Conservation (phyloP, 176 grass and related monocot genomes). For the Musa acuminata region DNA sequence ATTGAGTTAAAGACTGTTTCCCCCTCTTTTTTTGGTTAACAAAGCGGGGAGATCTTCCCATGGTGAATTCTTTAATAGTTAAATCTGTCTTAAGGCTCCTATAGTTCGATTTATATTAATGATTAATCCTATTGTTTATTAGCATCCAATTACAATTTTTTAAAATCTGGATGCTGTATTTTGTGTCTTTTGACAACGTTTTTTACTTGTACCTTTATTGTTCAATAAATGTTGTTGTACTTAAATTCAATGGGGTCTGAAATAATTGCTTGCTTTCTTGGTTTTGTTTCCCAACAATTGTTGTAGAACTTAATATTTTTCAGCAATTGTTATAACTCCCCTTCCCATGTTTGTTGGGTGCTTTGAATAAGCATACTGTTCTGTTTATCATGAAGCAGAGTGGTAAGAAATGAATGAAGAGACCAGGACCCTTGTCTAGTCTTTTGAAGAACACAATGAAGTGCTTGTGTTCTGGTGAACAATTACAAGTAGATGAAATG, state of each 20-base stretch:
- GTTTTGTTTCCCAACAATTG: neutral
- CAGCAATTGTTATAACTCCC: neutral
- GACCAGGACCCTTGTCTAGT: neutral
- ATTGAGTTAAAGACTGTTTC: neutral
- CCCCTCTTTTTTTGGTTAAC: neutral
- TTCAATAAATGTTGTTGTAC: too few species aligned
- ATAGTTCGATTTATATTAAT: neutral
- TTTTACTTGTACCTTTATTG: too few species aligned
- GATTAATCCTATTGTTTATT: too few species aligned
- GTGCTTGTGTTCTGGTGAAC: slow-evolving; percentile 90
- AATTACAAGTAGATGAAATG: slow-evolving; percentile 59
- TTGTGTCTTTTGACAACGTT: too few species aligned
- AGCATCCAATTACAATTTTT: too few species aligned
- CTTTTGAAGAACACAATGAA: slow-evolving; percentile 45
- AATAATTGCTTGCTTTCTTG: neutral
- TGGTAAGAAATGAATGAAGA: slow-evolving; percentile 22
- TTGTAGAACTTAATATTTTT: too few species aligned
- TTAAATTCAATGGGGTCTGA: neutral
- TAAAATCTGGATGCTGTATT: too few species aligned
- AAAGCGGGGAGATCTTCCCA: neutral
- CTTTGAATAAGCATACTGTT: neutral
- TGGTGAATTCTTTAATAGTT: neutral
- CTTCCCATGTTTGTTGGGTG: neutral
- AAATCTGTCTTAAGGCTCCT: neutral
- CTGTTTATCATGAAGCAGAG: slow-evolving; percentile 8